Percentiles rank a stretch among this genome's conserved stretches.
Conservation (phyloP, 2,329 filamentous ascomycete species). For the Fusarium caatingaense region DNA sequence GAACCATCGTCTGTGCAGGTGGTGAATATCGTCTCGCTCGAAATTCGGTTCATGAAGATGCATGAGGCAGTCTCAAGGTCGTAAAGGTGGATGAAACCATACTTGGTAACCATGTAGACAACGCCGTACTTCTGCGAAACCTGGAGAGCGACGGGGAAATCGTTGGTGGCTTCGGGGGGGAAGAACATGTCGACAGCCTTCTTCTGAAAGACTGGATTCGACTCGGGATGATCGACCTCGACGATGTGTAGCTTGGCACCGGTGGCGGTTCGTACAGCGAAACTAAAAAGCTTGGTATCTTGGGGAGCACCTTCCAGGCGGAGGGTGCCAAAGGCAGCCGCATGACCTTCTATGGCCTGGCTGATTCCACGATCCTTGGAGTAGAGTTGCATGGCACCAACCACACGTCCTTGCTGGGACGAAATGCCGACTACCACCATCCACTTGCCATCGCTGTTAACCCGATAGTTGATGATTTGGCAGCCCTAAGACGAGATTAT, state of each 20-base stretch:
- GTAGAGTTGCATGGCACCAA: constrained; percentile 96
- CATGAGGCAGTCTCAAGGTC: constrained; percentile 95
- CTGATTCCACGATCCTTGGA: constrained; percentile 96
- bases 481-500: constrained; percentile 71
- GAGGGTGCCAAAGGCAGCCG: constrained; percentile 91
- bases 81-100: constrained; percentile 98
- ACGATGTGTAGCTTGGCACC: constrained; percentile 97
- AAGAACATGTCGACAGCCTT: constrained; percentile 99
- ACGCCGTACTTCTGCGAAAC: constrained; percentile 96
- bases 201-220: constrained; percentile 91
- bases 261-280: constrained; percentile 88
- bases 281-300: constrained; percentile 96
- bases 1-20: constrained; percentile 87
- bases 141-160: constrained; percentile 98
- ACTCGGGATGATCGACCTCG: constrained; percentile 92
- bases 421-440: constrained; percentile 98
- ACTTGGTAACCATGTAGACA: constrained; percentile 97
- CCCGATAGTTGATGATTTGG: constrained; percentile 99
- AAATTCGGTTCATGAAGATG: constrained; percentile 99
- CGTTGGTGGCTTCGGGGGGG: constrained; percentile 92
- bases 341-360: constrained; percentile 97
- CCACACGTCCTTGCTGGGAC: constrained; percentile 90
- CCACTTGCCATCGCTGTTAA: constrained; percentile 96
- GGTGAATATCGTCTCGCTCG: constrained; percentile 98
- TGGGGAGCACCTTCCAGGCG: constrained; percentile 88